These are phyloP conservation scores for Xylariaceae sp. DNA, from an alignment of 2,329 filamentous ascomycete genomes.

Conservation along the genomic window DNA sequence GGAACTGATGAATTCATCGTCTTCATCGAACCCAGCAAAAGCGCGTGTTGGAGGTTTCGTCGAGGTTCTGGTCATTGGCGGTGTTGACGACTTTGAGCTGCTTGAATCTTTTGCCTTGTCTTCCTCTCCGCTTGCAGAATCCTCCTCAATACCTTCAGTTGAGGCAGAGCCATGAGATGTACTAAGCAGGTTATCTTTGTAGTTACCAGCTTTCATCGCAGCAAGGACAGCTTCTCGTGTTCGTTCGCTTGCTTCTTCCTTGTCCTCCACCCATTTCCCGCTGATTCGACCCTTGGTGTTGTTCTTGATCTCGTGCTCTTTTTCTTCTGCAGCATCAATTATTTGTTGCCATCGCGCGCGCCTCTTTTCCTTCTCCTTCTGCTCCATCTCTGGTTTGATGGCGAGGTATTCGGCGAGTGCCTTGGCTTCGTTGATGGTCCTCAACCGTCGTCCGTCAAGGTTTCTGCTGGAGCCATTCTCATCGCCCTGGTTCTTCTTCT, in stretches of 20 bases:
- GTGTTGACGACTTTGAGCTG: conserved; percentile 56
- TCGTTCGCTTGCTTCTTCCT: conserved; percentile 86
- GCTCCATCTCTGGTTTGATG: conserved; percentile 96
- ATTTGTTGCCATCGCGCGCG: conserved; percentile 87
- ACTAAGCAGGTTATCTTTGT: conserved; percentile 64
- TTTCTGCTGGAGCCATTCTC: conserved; percentile 92
- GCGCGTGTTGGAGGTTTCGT: conserved; percentile 48
- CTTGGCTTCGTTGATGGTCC: conserved; percentile 95
- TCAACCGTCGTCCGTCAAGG: conserved; percentile 84
- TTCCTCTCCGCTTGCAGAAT: conserved; percentile 42
- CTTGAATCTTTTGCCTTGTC: conserved; percentile 46
- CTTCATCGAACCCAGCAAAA: conserved; percentile 81
- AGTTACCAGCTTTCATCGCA: conserved; percentile 69
- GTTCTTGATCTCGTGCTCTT: conserved; percentile 80
- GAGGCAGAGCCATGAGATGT: conserved; percentile 58
- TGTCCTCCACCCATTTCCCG: conserved; percentile 93
- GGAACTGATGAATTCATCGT: conserved; percentile 76
- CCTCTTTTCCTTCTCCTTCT: conserved; percentile 86
- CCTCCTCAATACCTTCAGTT: conserved; percentile 42
- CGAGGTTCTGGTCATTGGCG: conserved; percentile 49
- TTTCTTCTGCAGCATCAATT: conserved; percentile 81
- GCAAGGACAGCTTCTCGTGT: conserved; percentile 77
- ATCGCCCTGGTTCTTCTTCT: conserved; percentile 82
- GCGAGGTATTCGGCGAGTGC: conserved; percentile 92
- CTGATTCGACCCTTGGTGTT: conserved; percentile 76